Evolutionary conservation across 2,329 filamentous ascomycete genomes (phyloP), one percentile per base, ranked within the genome.

Genomic region (Rutstroemia sp.): DNA sequence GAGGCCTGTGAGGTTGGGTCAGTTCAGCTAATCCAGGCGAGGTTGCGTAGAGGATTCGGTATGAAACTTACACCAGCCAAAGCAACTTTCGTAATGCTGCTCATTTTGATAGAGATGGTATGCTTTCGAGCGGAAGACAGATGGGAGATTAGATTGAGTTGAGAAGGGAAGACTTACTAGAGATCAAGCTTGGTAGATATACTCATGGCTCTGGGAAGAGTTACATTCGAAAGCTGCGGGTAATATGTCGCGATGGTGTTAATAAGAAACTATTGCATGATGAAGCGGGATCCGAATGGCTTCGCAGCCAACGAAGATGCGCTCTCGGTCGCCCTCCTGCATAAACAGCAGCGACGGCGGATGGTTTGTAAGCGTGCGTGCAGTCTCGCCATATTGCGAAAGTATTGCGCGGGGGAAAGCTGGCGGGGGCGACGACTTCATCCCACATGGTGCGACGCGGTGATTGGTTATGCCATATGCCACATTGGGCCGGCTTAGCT

Each of bases 1-100:
- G 60, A 60, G 42, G 61, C 64, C 63, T 65, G 36, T 1, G 30
- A 53, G 19, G 30, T 12, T 12, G 30, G 9, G 30, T 34, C 30
- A 34, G 30, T 9, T 12, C 30, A 34, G 30, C 12, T 9, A 34
- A 12, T 4, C 10, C 30, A 34, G 30, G 30, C 12, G 30, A 34
- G 3, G 30, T 34, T 34, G 30, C 30, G 30, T 10, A 34, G 30
- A 34, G 10, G 30, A 34, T 17, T 19, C 7, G 9, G 16, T 42
- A 7, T 2, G 2, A 42, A 42, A 42, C 39, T 19, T 42, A 42
- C 39, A 17, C 39, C 39, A 19, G 39, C 39, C 7, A 42, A 19
- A 10, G 14, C 39, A n/a, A 42, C 39, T 19, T n/a, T 42, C 5
- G 39, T 42, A 19, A 42, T 42, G 5, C 6, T n/a, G 39, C 39